phyloP scores from a whole-genome alignment of 257 asterid genomes.

The Eustoma russellianum region DNA sequence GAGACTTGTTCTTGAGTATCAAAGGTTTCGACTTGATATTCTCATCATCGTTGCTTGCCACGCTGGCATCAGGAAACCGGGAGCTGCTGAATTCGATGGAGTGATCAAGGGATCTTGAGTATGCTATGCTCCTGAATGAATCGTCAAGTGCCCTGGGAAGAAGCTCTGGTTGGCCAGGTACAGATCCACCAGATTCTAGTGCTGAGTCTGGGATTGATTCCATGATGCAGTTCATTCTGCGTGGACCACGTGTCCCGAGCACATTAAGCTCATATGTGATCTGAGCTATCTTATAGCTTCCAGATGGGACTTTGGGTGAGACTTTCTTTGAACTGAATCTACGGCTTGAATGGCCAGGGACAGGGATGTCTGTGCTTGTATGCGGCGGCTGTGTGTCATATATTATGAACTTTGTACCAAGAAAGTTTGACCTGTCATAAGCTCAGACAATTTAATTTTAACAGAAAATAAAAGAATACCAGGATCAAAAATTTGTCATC shows the following conservation, averaged over 20 bases:
- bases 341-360: constrained; percentile 68
- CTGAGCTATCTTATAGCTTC: constrained; percentile 76
- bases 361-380: constrained; percentile 37
- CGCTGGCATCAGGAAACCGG: constrained; percentile 55
- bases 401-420: constrained; percentile 85
- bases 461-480: too few species aligned
- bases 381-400: constrained; percentile 83
- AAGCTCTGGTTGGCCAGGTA: constrained; percentile 85
- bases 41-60: constrained; percentile 26
- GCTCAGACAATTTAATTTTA: too few species aligned
- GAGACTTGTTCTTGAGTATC: constrained; percentile 82
- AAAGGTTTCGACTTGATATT: constrained; percentile 47
- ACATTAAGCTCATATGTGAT: constrained; percentile 81
- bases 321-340: constrained; percentile 72
- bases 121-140: constrained; percentile 74
- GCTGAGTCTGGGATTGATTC: constrained; percentile 77
- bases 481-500: too few species aligned
- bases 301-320: constrained; percentile 81
- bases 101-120: constrained; percentile 71
- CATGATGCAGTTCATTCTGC: constrained; percentile 85
- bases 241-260: constrained; percentile 87
- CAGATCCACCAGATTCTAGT: constrained; percentile 71
- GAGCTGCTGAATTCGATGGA: constrained; percentile 76
- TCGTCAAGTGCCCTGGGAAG: constrained; percentile 73
- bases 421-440: constrained; percentile 72